Base-by-base conservation (phyloP, 2,329 filamentous ascomycete genomes). In the Pseudodiploospora longispora region DNA sequence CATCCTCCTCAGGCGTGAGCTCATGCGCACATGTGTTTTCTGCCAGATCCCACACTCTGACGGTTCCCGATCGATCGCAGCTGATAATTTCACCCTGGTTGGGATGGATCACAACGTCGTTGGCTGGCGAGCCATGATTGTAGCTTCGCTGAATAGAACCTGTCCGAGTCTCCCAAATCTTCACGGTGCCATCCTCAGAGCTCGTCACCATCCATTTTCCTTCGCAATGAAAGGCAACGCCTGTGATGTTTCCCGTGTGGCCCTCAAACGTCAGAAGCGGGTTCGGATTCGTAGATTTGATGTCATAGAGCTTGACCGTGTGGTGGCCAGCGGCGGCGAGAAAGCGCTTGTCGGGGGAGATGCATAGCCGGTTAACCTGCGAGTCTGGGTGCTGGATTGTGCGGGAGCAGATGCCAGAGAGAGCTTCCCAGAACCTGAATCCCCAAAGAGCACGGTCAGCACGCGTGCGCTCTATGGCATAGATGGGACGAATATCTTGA, bases 171-270 rank as follows among this genome's bases (percentile, higher is more conserved):
- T 96, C 91, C 90, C 90, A 96, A 51, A 96, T 95, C 73, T 95
- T 95, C 59, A 96, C 90, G 1, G 88, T 95, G 56, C 90, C 87
- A 60, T 98, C 93, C 66, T 98, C 93, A 38, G 87, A 95, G 64
- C 86, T 94, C 7, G 93, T 98, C 12, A 97, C 93, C 87, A 98
- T 96, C 93, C 93, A 98, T 69, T 98, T 98, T 8, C 91, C 90
- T 66, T 98, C 93, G 63, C 91, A 97, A 65, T 98, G 93, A 63
- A 98, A 98, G 8, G 90, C 90, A 38, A 98, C 87, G 36, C 93
- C 93, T 0, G 93, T 98, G 61, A 98, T 84, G 59, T 98, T 98
- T 53, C 83, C 88, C 9, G 87, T 93, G 68, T 98, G 93, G 36
- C 93, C 93, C 62, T 97, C 91, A 58, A 98, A 97, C 19, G 85